phyloP scores from a whole-genome alignment of 2,329 filamentous ascomycete genomes.

The Talaromyces marneffei region DNA sequence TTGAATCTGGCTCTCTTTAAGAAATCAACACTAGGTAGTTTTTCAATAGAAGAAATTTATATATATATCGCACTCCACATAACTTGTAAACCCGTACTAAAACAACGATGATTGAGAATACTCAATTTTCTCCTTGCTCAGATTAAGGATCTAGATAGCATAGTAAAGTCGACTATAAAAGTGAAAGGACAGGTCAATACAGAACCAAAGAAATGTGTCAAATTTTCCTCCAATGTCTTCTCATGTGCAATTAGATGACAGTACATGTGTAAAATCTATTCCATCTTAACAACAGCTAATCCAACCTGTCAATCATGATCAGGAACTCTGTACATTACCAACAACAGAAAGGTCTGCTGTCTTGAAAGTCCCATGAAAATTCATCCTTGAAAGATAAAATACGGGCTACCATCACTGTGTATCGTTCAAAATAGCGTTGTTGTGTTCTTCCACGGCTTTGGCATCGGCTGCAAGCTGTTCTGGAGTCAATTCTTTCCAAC shows the following conservation, averaged over 20 bases:
- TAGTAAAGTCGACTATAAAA: neutral
- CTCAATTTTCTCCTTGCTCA: no score
- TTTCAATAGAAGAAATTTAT: neutral
- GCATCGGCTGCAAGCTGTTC: neutral
- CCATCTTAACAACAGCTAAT: no score
- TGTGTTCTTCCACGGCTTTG: neutral
- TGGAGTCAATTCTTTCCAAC: neutral
- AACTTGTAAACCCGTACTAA: neutral
- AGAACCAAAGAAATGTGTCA: neutral
- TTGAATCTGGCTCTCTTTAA: neutral
- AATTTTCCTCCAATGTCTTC: neutral
- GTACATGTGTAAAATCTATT: neutral
- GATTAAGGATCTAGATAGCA: neutral
- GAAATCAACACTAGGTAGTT: neutral
- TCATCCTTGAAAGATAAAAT: neutral
- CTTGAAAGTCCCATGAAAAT: neutral
- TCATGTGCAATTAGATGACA: neutral
- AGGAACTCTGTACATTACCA: no score
- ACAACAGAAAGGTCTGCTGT: no score
- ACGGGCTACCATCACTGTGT: neutral
- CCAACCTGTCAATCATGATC: no score
- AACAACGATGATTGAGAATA: neutral
- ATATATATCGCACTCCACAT: neutral
- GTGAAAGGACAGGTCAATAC: neutral
- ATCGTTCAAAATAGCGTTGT: conserved; percentile 3